A percentile compares a stretch with the other conserved stretches of the same genome.
phyloP scores from a whole-genome alignment of 805 yeast genomes.

The Candida chilensis region DNA sequence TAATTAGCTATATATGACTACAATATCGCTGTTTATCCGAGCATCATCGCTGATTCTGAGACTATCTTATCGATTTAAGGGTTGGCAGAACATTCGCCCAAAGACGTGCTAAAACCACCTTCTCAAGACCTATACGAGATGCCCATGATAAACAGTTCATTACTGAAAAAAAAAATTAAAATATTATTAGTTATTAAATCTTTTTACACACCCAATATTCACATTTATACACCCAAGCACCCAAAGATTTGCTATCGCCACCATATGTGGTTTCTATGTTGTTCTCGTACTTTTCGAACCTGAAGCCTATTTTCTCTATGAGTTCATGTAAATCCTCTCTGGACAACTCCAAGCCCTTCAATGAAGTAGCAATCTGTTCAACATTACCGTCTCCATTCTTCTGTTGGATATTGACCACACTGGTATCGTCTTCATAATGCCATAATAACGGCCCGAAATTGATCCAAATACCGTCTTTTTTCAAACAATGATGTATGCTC shows the following conservation, averaged over 20 bases:
- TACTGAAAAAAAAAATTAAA: too few species aligned
- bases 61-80: too few species aligned
- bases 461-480: conserved; percentile 43
- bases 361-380: conserved; percentile 17
- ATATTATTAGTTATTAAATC: conserved; percentile 2
- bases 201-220: conserved; percentile 60
- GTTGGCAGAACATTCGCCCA: too few species aligned
- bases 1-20: too few species aligned
- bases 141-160: too few species aligned
- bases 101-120: too few species aligned
- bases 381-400: conserved; percentile 13
- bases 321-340: conserved; percentile 43
- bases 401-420: conserved; percentile 10
- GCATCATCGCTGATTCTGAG: too few species aligned
- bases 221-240: conserved; percentile 49
- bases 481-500: conserved; percentile 35
- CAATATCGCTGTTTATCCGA: too few species aligned
- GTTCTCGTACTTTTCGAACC: conserved; percentile 30
- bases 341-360: conserved; percentile 51
- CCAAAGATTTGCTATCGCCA: conserved; percentile 38
- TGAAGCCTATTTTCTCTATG: conserved; percentile 40
- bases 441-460: conserved; percentile 64
- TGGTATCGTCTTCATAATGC: conserved; percentile 56
- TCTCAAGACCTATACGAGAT: too few species aligned
- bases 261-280: conserved; percentile 44